These are phyloP conservation scores for Spatholobus suberectus DNA, from an alignment of 306 rosid genomes.

Conservation along the genomic window DNA sequence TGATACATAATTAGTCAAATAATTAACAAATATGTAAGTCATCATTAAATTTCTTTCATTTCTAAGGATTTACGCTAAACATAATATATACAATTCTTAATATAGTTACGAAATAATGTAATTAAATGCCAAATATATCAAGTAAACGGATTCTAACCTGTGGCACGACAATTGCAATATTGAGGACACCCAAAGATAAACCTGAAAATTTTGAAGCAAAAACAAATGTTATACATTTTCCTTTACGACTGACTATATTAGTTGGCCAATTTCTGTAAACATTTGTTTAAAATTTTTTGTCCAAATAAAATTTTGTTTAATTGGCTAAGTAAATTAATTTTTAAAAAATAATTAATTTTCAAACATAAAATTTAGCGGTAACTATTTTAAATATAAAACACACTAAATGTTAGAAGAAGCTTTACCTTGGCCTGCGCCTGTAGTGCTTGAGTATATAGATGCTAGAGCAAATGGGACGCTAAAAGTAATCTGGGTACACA, in stretches of 20 bases:
- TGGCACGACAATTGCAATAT: slow-evolving; percentile 72
- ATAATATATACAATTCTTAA: no score
- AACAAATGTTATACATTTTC: not conserved
- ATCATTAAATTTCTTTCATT: no score
- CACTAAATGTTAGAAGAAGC: not conserved
- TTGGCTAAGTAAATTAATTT: no score
- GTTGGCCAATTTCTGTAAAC: no score
- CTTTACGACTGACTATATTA: no score
- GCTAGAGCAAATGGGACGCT: slow-evolving; percentile 84
- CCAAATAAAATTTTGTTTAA: no score
- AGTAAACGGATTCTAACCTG: slow-evolving; percentile 51
- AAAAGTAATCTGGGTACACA: slow-evolving; percentile 55
- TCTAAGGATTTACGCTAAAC: no score
- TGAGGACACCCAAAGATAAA: slow-evolving; percentile 75
- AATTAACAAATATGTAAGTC: no score
- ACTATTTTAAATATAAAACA: not conserved
- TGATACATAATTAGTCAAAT: no score
- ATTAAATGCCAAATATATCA: not conserved
- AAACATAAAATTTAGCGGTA: no score
- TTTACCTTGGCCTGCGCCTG: slow-evolving; percentile 86
- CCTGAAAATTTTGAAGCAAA: slow-evolving; percentile 48
- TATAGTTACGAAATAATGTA: not conserved
- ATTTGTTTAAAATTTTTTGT: no score
- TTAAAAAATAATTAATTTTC: no score
- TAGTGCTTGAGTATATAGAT: slow-evolving; percentile 62